These are phyloP conservation scores for Vanrija pseudolonga DNA, from an alignment of 1,284 basidiomycete genomes.

Conservation along the genomic window DNA sequence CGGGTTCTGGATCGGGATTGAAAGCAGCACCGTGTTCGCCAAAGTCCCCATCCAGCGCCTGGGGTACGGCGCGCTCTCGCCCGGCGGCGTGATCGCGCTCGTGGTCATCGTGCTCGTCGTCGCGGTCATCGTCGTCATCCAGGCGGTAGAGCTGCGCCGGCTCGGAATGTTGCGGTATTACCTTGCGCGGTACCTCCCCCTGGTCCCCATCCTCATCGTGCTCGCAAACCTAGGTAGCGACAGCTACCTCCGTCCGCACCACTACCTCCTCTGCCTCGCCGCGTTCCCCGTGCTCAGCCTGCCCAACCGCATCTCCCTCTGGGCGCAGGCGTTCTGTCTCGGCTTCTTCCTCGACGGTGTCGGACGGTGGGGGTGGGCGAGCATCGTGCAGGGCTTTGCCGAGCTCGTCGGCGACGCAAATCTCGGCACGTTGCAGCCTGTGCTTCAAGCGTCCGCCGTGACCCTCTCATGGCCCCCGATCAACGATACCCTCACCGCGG, in stretches of 20 bases:
- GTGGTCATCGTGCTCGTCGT: constrained; percentile 28
- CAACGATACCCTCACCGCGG: constrained; percentile 9
- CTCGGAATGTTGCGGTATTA: constrained; percentile 38
- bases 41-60: constrained; percentile 37
- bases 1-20: constrained; percentile 46
- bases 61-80: constrained; percentile 32
- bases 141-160: constrained; percentile 32
- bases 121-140: constrained; percentile 27
- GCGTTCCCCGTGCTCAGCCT: constrained; percentile 38
- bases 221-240: constrained; percentile 31
- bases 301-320: constrained; percentile 37
- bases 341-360: constrained; percentile 44
- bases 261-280: constrained; percentile 36
- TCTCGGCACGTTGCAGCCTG: constrained; percentile 1
- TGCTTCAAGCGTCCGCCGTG: background rate
- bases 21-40: constrained; percentile 39
- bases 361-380: constrained; percentile 44
- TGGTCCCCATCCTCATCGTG: constrained; percentile 36
- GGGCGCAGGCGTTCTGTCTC: constrained; percentile 37
- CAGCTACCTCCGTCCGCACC: constrained; percentile 39
- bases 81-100: constrained; percentile 29
- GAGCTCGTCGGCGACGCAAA: constrained; percentile 29
- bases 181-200: constrained; percentile 36
- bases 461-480: constrained; percentile 16
- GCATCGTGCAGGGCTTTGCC: constrained; percentile 29